These are phyloP conservation scores for Pontederia paniculata DNA, from an alignment of 176 grass and related monocot genomes.

Conservation along the genomic window DNA sequence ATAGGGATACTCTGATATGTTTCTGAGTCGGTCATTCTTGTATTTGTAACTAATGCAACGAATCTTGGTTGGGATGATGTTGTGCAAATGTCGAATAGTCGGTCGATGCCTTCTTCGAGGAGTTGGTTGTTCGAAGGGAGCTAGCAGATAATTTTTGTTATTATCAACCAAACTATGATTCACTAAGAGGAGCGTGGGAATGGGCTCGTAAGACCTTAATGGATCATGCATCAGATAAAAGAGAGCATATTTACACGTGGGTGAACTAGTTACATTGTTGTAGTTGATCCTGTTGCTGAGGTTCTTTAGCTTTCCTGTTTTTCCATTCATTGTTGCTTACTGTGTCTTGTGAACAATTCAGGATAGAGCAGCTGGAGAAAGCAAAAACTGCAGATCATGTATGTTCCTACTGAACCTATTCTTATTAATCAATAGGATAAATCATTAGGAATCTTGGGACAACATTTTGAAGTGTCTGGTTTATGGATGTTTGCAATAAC, in stretches of 20 bases:
- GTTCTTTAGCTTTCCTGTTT: background rate
- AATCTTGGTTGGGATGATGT: conserved; percentile 15
- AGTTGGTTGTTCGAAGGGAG: conserved; percentile 85
- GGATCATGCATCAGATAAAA: conserved; percentile 66
- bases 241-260: conserved; percentile 76
- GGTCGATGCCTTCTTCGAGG: conserved; percentile 86
- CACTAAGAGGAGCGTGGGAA: conserved; percentile 67
- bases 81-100: conserved; percentile 33
- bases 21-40: background rate
- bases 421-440: conserved; percentile 1
- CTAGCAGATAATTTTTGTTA: conserved; percentile 93
- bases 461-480: too few species aligned
- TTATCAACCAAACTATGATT: conserved; percentile 85
- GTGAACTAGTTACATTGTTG: conserved; percentile 12
- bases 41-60: conserved; percentile 18
- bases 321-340: background rate
- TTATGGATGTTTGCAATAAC: background rate
- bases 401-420: conserved; percentile 23
- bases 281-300: background rate
- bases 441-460: too few species aligned
- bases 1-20: background rate
- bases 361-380: conserved; percentile 75
- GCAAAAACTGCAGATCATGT: conserved; percentile 84
- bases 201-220: conserved; percentile 81
- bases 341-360: conserved; percentile 20